Evolutionary conservation across 2,329 filamentous ascomycete genomes (phyloP).

Genomic region (Harringtonia lauricola): DNA sequence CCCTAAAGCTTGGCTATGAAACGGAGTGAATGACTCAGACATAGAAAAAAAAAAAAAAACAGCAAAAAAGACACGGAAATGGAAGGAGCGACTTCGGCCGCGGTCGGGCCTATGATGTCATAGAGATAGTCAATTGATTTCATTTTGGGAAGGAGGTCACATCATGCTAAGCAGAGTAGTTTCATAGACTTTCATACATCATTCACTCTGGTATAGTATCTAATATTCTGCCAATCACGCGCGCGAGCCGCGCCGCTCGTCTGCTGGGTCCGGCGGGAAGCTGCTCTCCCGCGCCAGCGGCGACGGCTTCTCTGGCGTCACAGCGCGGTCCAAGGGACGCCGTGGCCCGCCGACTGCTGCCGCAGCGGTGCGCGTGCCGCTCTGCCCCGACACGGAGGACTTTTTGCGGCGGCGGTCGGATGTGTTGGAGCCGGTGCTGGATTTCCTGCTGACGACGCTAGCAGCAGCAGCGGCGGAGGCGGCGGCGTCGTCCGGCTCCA

Average conservation of each 20-base stretch:
- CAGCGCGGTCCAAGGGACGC: slow-evolving; percentile 28
- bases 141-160: no score
- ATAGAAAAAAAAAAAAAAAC: no score
- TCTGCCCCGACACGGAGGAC: slow-evolving; percentile 6
- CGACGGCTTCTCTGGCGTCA: slow-evolving; percentile 43
- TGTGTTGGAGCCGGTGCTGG: slow-evolving; percentile 34
- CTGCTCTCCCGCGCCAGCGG: slow-evolving; percentile 40
- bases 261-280: slow-evolving; percentile 5
- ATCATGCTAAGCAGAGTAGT: no score
- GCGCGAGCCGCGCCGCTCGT: not conserved
- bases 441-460: slow-evolving; percentile 23
- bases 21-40: no score
- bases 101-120: no score
- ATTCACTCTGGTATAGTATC: no score
- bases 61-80: no score
- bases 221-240: no score
- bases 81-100: no score
- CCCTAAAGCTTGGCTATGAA: no score
- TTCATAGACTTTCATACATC: no score
- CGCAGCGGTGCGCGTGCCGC: slow-evolving; percentile 17
- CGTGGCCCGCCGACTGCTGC: slow-evolving; percentile 31
- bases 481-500: not conserved
- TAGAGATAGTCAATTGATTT: no score
- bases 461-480: slow-evolving; percentile 1
- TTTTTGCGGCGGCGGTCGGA: slow-evolving; percentile 44